Evolutionary conservation across 305 asterid genomes (phyloP), one percentile per base, ranked within the genome.

Genomic region (Fraxinus paxiana): DNA sequence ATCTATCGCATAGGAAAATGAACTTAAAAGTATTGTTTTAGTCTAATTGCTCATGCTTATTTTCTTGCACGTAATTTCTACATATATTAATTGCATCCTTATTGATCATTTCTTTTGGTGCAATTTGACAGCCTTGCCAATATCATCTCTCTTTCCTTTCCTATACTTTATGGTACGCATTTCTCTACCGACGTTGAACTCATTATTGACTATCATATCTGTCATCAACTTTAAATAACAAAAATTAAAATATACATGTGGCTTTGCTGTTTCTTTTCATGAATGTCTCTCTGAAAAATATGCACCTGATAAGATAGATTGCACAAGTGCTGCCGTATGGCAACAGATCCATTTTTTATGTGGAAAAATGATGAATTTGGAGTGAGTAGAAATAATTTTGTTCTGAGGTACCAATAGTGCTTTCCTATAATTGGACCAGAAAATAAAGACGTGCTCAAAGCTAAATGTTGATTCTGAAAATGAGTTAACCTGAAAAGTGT

Each of bases 111-210:
- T 84, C 78, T 79, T 83, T 30, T 82, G 76, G 83, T 87, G 70
- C 76, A 81, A 70, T 84, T 77, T 84, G 84, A 79, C 97, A 93
- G 97, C 94, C 80, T 84, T 92, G 83, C 91, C 97, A 48, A 88
- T 88, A 79, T 88, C 91, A 18, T 90, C 91, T 24, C 93, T 90
- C 71, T 88, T 87, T 56, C 93, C 93, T 38, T 90, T 90, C 88
- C 88, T 90, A 20, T 90, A 88, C 81, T 87, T 85, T 80, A 90
- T 90, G 93, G 93, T 90, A 90, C 9, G 79, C 71, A 71, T n/a
- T 34, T 72, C 79, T 54, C 79, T 74, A 22, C 18, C 76, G 26
- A 46, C 54, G 83, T 79, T 71, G 3, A 74, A 77, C 74, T 13
- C 37, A 67, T 67, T 67, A 67, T 77, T 76, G 74, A 72, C 73